Conservation (phyloP, 2,329 filamentous ascomycete species). For the Apiospora pterosperma region DNA sequence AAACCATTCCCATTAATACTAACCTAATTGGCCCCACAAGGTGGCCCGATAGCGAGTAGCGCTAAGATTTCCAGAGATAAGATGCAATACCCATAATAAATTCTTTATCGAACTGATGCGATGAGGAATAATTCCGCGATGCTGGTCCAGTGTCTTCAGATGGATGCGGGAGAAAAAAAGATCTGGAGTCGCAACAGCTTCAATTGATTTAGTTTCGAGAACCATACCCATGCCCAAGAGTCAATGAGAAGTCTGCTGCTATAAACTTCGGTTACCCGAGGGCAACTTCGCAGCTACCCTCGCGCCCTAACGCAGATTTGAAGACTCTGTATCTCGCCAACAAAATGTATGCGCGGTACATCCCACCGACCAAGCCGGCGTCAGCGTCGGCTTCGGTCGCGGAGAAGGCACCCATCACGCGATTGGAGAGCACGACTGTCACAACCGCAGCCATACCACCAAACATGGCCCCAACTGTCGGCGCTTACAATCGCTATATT, state of each 20-base stretch:
- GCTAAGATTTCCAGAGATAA: not conserved
- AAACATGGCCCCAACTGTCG: conserved; percentile 13
- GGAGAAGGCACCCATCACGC: not conserved
- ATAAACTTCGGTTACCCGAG: not conserved
- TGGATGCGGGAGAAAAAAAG: not conserved
- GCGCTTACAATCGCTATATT: conserved; percentile 33
- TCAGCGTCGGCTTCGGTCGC: not conserved
- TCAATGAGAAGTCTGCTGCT: not conserved
- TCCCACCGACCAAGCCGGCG: conserved; percentile 22
- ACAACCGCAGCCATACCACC: not conserved
- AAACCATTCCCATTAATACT: not conserved
- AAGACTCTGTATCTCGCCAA: not conserved
- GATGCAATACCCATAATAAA: not conserved
- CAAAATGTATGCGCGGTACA: conserved; percentile 40
- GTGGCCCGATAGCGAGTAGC: not conserved
- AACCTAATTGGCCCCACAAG: not conserved
- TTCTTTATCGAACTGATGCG: not conserved
- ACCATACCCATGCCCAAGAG: not conserved
- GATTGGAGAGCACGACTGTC: not conserved
- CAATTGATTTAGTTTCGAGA: not conserved
- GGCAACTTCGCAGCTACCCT: not conserved
- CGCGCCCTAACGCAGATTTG: too few species aligned
- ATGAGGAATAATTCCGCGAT: not conserved
- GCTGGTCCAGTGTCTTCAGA: not conserved
- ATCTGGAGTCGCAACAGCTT: not conserved